Evolutionary conservation across 495 filamentous ascomycete species (phyloP), one percentile per base, ranked within the genome.

Genomic region (Echria macrotheca): DNA sequence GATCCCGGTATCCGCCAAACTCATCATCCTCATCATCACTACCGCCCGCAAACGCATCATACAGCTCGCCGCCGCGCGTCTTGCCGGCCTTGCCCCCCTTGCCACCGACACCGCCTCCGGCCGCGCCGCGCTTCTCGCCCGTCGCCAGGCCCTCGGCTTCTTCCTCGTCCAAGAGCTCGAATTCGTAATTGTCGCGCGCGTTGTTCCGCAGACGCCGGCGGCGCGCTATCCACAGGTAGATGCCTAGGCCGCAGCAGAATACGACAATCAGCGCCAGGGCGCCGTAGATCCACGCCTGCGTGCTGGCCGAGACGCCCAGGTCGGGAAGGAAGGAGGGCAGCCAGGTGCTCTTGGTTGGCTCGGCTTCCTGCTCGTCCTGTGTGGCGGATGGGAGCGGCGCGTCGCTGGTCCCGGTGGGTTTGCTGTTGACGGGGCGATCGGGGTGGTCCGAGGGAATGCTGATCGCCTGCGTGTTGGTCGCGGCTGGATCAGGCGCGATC

Each of bases 271-370:
- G 79, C 14, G 73, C 82, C 18, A 93, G 61, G 15, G 90, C 76
- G 37, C 87, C 89, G 59, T 97, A 97, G 46, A 98, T 96, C 93
- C 93, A 98, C 33, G 85, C 79, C 61, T 94, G 89, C 5, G 91
- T 96, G 49, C 82, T 80, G 57, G 89, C 88, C 10, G 86, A 90
- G 28, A 91, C 84, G 46, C 93, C 93, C 56, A 98, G 94, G n/a
- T 89, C 94, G 6, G 93, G 91, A 54, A 98, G 84, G 73, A 90
- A 94, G 8, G 86, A 89, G 32, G 96, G 73, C 65, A 94, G 86
- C 61, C 78, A 81, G 2, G 79, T 77, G 55, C 69, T 59, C n/a
- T 70, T 60, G 10, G 67, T 55, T 0, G 75, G 74, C 28, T 74
- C 59, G 14, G 71, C 55, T 23, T 54, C 25, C 1, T 60, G 28